phyloP scores from a whole-genome alignment of 1,284 basidiomycete species.

The Ganoderma resinaceum region DNA sequence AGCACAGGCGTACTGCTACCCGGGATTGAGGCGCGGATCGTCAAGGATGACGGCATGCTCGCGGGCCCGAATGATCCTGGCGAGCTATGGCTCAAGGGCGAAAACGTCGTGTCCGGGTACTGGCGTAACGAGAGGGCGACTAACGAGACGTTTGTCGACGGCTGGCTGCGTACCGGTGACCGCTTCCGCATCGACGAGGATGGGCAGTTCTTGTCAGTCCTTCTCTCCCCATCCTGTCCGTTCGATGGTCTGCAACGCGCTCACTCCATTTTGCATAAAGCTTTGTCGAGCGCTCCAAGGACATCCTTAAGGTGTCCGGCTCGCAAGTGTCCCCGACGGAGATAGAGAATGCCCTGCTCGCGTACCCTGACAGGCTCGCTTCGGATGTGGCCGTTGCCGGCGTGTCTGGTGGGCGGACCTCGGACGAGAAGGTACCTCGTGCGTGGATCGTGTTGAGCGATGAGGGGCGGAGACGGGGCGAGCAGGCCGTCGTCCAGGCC shows the following conservation, averaged over 20 bases:
- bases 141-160: slow-evolving; percentile 65
- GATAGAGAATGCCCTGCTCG: slow-evolving; percentile 67
- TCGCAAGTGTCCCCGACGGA: slow-evolving; percentile 78
- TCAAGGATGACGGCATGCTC: slow-evolving; percentile 66
- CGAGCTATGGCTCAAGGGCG: slow-evolving; percentile 65
- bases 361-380: slow-evolving; percentile 64
- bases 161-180: slow-evolving; percentile 80
- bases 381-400: slow-evolving; percentile 72
- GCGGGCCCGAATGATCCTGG: slow-evolving; percentile 65
- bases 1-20: slow-evolving; percentile 67
- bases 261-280: slow-evolving; percentile 37
- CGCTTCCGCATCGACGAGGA: slow-evolving; percentile 64
- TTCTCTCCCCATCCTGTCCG: neutral
- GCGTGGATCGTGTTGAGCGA: slow-evolving; percentile 76
- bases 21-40: slow-evolving; percentile 65
- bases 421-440: slow-evolving; percentile 72
- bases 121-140: slow-evolving; percentile 74
- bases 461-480: slow-evolving; percentile 55
- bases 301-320: slow-evolving; percentile 77
- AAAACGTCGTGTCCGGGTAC: slow-evolving; percentile 68
- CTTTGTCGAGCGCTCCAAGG: slow-evolving; percentile 71
- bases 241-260: neutral
- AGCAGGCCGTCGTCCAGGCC: slow-evolving; percentile 47
- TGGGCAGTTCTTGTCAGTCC: slow-evolving; percentile 67
- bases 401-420: slow-evolving; percentile 68